These are phyloP conservation scores for Trametes villosa DNA, from an alignment of 768 basidiomycete species.

Conservation along the genomic window DNA sequence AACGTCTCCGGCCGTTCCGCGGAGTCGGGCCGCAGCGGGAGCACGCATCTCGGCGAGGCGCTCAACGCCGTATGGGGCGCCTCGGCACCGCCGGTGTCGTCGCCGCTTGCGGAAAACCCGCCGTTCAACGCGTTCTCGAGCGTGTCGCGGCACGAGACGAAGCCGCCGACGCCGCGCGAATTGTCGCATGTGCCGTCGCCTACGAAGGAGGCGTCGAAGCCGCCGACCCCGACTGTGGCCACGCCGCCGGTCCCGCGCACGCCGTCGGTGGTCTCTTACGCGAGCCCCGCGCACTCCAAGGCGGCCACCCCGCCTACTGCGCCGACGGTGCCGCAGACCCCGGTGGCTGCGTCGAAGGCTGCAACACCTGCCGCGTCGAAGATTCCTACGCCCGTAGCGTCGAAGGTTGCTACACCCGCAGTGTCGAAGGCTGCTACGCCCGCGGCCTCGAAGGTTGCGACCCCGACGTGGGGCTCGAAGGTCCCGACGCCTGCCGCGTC, in stretches of 20 bases:
- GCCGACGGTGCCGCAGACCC: conserved; percentile 18
- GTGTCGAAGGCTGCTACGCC: conserved; percentile 28
- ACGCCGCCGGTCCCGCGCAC: neutral
- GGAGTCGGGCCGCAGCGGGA: conserved; percentile 39
- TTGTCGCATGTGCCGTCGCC: conserved; percentile 2
- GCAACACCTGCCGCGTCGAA: conserved; percentile 1
- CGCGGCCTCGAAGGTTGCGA: conserved; percentile 23
- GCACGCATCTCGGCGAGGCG: conserved; percentile 44
- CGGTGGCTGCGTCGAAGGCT: conserved; percentile 17
- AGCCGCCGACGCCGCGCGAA: conserved; percentile 11
- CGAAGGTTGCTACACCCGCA: conserved; percentile 3
- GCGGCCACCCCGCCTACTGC: conserved; percentile 1
- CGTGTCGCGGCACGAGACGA: conserved; percentile 11
- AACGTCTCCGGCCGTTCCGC: conserved; percentile 37
- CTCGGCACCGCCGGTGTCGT: conserved; percentile 10
- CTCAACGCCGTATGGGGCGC: conserved; percentile 56
- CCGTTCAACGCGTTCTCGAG: conserved; percentile 20
- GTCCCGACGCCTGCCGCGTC: conserved; percentile 4
- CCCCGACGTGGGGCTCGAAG: conserved; percentile 23
- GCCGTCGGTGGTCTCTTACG: conserved; percentile 16
- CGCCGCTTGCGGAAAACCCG: conserved; percentile 21
- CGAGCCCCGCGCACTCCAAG: conserved; percentile 1
- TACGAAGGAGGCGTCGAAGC: conserved; percentile 6
- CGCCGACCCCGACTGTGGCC: conserved; percentile 1
- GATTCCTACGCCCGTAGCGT: conserved; percentile 2